Evolutionary conservation across 768 basidiomycete genomes (phyloP).

Genomic region (Naganishia vishniacii): DNA sequence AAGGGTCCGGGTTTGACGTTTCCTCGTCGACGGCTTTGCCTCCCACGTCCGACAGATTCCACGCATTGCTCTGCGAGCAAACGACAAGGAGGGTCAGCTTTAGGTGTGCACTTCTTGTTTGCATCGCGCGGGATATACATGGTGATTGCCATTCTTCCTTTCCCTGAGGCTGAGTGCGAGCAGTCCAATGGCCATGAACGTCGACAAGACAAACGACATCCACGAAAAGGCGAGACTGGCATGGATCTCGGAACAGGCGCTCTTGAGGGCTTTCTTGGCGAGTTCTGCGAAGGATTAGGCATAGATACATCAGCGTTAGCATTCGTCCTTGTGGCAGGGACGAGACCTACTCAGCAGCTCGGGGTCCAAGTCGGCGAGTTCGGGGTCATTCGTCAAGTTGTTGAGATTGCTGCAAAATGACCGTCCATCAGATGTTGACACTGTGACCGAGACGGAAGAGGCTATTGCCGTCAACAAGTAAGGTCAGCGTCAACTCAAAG

Average conservation of each 20-base stretch:
- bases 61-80: not conserved
- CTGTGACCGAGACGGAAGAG: slow-evolving; percentile 27
- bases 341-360: slow-evolving; percentile 26
- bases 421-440: slow-evolving; percentile 28
- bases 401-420: slow-evolving; percentile 35
- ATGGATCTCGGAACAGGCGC: slow-evolving; percentile 33
- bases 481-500: not conserved
- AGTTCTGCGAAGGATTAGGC: too few relatives aligned
- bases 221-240: slow-evolving; percentile 38
- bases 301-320: too few relatives aligned
- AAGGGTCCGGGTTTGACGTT: not conserved
- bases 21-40: not conserved
- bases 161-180: not conserved
- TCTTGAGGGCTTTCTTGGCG: slow-evolving; percentile 34
- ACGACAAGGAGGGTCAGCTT: not conserved
- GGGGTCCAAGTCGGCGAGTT: slow-evolving; percentile 27
- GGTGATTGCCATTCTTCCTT: slow-evolving; percentile 5
- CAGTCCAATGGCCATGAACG: slow-evolving; percentile 13
- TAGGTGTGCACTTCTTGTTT: not conserved
- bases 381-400: slow-evolving; percentile 33
- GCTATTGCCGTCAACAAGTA: slow-evolving; percentile 19
- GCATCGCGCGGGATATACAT: not conserved
- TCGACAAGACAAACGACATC: slow-evolving; percentile 34
- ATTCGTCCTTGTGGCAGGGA: too few relatives aligned
- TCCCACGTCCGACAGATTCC: not conserved